Base-by-base conservation (phyloP, 2,329 filamentous ascomycete species). In the Aspergillus sclerotialis region DNA sequence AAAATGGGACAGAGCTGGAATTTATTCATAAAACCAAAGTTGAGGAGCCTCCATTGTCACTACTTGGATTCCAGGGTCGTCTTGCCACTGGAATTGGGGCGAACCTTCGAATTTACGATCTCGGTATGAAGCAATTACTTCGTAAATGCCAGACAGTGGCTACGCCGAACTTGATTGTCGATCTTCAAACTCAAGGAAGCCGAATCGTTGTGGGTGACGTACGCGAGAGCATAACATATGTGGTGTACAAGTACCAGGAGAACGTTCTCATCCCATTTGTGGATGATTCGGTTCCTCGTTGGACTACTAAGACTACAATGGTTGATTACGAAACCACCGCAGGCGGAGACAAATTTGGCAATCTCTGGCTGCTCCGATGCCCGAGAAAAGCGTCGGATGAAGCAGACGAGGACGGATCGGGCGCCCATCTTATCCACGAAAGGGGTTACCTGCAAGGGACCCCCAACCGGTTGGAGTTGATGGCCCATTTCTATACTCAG, bases 11-110 rank as follows among this genome's bases (percentile, higher is more conserved):
- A 36, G 80, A 87, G 50, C 74, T 98, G 11, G 85, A 95, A 53
- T 92, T 96, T 38, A 89, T 95, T 43, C 92, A 98, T 65, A 95
- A 95, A 62, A 98, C 93, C 1, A 87, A 88, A 52, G 76, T 95
- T 5, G 86, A 93, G 46, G 81, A 88, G 44, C 89, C 90, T 2
- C 87, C 93, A 1, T 78, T 87, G 50, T 90, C 92, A n/a, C 71
- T 98, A 11, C 69, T 92, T n/a, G 73, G 79, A 3, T 99, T 98
- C 69, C 90, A 96, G 59, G 93, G 93, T 18, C 83, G 84, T 45
- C 70, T 98, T 1, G 67, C 93, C 3, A 83, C 83, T n/a, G 92
- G 89, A 29, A 74, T 95, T 30, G 90, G 89, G 36, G 80, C 82
- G 48, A 79, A 83, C 21, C 65, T 99, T 15, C 78, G 86, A 34